Evolutionary conservation across 169 alveolate genomes (phyloP).

Genomic region (Miamiensis avidus): DNA sequence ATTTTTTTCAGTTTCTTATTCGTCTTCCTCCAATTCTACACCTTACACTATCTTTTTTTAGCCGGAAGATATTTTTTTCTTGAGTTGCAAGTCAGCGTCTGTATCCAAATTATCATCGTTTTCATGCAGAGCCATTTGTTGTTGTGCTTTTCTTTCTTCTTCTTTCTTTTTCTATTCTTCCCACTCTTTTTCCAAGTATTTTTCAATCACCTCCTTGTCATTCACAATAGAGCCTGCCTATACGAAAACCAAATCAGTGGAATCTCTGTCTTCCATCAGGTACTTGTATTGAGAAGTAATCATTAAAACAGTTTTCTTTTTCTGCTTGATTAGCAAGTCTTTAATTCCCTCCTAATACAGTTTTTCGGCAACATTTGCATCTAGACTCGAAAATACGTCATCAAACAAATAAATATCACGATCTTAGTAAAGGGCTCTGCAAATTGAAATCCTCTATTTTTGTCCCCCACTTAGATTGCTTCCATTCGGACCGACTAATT

Average conservation of each 20-base stretch:
- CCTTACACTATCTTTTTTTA: background rate
- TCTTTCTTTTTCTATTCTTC: constrained; percentile 26
- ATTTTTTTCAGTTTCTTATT: background rate
- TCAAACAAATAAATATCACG: constrained; percentile 55
- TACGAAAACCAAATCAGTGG: constrained; percentile 16
- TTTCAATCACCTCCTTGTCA: constrained; percentile 15
- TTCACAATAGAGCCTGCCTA: constrained; percentile 16
- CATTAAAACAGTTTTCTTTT: constrained; percentile 38
- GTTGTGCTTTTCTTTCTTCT: constrained; percentile 16
- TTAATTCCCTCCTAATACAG: constrained; percentile 47
- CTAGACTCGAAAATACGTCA: constrained; percentile 57
- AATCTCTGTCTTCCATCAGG: constrained; percentile 21
- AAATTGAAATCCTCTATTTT: constrained; percentile 51
- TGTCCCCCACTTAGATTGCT: constrained; percentile 56
- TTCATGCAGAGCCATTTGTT: background rate
- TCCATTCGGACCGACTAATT: constrained; percentile 58
- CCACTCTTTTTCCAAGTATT: constrained; percentile 11
- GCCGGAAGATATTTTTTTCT: background rate
- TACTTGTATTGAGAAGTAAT: constrained; percentile 37
- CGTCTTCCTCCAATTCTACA: background rate
- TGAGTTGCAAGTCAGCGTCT: background rate
- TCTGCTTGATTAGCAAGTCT: constrained; percentile 36
- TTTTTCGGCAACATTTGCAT: constrained; percentile 49
- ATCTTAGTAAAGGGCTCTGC: constrained; percentile 55
- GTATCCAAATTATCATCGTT: constrained; percentile 11